These are phyloP conservation scores for Entomortierella lignicola DNA, from an alignment of 192 early-diverging fungal genomes.

Conservation along the genomic window DNA sequence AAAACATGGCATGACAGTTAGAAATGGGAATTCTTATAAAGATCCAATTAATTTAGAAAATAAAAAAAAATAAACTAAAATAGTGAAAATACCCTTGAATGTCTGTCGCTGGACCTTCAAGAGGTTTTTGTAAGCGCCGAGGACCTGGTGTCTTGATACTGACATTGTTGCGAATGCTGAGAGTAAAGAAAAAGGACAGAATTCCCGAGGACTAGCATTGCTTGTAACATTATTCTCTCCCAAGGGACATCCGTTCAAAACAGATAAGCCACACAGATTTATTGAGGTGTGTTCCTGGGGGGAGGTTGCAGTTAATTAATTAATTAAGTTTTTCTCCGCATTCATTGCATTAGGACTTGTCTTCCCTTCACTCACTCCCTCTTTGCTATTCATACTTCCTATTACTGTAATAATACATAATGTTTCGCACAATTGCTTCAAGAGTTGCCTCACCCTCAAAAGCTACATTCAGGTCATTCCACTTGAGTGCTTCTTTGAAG, in stretches of 20 bases:
- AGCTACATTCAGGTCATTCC: conserved; percentile 21
- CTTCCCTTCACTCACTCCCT: too few species aligned
- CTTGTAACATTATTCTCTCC: too few species aligned
- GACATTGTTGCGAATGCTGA: conserved; percentile 17
- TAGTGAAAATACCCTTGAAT: conserved; percentile 36
- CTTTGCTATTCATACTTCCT: background rate
- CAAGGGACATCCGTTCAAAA: too few species aligned
- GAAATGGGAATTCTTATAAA: too few species aligned
- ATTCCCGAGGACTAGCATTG: background rate
- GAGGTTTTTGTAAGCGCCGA: conserved; percentile 55
- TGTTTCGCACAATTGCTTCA: conserved; percentile 40
- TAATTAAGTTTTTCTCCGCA: background rate
- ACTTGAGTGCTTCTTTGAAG: conserved; percentile 25
- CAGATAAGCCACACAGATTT: too few species aligned
- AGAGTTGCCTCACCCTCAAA: conserved; percentile 16
- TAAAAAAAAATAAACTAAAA: background rate
- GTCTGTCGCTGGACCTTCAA: conserved; percentile 51
- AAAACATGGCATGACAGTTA: background rate
- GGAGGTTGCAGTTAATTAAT: too few species aligned
- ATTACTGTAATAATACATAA: background rate
- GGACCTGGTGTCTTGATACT: conserved; percentile 45
- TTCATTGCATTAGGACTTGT: background rate
- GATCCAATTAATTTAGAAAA: too few species aligned
- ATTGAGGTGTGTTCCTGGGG: too few species aligned
- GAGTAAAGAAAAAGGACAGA: background rate